A percentile compares a stretch with the other conserved stretches of the same genome.
These are phyloP conservation scores for Aspergillus sp. DNA, from an alignment of 2,329 filamentous ascomycete species.

Conservation along the genomic window DNA sequence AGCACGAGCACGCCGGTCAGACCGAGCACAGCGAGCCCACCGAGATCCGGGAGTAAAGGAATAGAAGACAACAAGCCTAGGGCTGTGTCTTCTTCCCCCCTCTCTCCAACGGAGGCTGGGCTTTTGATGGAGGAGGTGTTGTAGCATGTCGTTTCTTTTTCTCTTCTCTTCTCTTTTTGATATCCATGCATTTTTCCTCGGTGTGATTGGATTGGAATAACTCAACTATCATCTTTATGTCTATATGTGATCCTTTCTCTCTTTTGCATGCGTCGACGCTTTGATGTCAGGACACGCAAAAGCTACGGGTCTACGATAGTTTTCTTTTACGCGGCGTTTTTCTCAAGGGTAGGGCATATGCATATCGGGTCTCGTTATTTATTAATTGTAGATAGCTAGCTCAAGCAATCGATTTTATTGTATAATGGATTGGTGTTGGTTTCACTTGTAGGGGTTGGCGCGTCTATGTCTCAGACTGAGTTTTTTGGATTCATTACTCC, in stretches of 20 bases:
- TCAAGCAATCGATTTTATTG: neutral
- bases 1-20: slow-evolving; percentile 10
- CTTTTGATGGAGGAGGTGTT: neutral
- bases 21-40: slow-evolving; percentile 20
- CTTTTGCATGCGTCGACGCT: neutral
- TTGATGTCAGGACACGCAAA: neutral
- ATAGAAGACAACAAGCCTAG: too few relatives aligned
- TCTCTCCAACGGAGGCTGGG: neutral
- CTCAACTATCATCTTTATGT: neutral
- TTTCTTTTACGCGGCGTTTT: neutral
- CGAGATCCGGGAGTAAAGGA: slow-evolving; percentile 21
- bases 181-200: neutral
- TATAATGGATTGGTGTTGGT: neutral
- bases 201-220: neutral
- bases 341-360: neutral
- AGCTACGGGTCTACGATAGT: neutral
- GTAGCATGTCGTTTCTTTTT: neutral
- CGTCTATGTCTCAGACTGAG: neutral
- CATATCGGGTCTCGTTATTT: neutral
- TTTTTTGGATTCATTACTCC: too few relatives aligned
- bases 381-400: neutral
- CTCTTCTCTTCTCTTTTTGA: neutral
- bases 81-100: neutral
- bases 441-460: neutral
- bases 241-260: neutral